These are phyloP conservation scores for Pseudogymnoascus sp. DNA, from an alignment of 2,329 filamentous ascomycete genomes.

Conservation along the genomic window DNA sequence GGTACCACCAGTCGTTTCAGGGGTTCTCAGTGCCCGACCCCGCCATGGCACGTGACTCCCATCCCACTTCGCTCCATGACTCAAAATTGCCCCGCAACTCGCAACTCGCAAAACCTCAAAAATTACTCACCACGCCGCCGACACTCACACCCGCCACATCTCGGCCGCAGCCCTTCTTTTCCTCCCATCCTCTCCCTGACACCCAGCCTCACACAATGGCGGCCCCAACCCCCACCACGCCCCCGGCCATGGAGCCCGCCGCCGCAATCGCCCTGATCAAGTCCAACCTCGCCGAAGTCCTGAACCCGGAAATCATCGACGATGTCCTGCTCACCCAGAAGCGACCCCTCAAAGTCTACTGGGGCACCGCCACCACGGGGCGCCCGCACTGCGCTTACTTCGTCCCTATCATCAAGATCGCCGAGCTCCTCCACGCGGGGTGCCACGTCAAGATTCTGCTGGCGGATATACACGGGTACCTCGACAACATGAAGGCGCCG, in stretches of 20 bases:
- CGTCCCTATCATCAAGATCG: slow-evolving; percentile 81
- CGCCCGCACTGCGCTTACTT: slow-evolving; percentile 86
- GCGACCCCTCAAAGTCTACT: slow-evolving; percentile 72
- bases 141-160: background rate
- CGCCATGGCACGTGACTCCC: background rate
- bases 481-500: slow-evolving; percentile 79
- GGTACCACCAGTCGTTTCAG: background rate
- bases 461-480: slow-evolving; percentile 65
- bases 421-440: slow-evolving; percentile 75
- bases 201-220: background rate
- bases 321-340: slow-evolving; percentile 62
- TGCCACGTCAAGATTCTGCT: slow-evolving; percentile 77
- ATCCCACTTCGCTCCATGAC: slow-evolving; percentile 3
- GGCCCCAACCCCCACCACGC: background rate
- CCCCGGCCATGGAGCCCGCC: slow-evolving; percentile 33
- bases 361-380: slow-evolving; percentile 81
- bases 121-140: background rate
- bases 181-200: background rate
- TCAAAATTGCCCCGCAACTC: background rate
- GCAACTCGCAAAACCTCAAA: background rate
- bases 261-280: slow-evolving; percentile 70
- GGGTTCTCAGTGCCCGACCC: background rate
- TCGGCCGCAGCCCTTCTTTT: background rate
- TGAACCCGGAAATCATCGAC: slow-evolving; percentile 79
- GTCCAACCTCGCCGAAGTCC: slow-evolving; percentile 71